phyloP scores from a whole-genome alignment of 2,329 filamentous ascomycete genomes.

The Exophiala xenobiotica region DNA sequence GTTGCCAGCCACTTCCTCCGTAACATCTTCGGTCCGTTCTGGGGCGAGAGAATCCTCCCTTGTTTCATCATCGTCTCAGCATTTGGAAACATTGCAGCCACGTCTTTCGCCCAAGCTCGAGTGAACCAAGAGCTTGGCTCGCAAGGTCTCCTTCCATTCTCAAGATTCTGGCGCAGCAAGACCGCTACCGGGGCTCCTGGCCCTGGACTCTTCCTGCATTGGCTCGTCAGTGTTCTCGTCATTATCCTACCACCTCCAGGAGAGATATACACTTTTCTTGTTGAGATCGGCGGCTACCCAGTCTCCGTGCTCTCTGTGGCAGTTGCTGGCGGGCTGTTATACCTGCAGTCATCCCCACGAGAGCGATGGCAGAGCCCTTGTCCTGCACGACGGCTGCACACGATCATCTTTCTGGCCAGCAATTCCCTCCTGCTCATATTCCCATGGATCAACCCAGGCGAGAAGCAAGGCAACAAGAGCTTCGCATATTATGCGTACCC shows the following conservation, averaged over 20 bases:
- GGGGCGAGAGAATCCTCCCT: slow-evolving; percentile 45
- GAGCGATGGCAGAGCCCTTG: slow-evolving; percentile 56
- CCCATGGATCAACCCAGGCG: slow-evolving; percentile 58
- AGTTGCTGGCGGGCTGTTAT: slow-evolving; percentile 50
- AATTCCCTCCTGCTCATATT: slow-evolving; percentile 63
- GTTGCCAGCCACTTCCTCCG: slow-evolving; percentile 59
- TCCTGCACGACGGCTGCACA: slow-evolving; percentile 55
- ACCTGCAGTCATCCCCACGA: slow-evolving; percentile 40
- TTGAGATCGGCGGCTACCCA: slow-evolving; percentile 37
- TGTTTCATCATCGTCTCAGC: slow-evolving; percentile 53
- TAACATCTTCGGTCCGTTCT: slow-evolving; percentile 50
- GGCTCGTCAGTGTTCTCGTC: slow-evolving; percentile 63
- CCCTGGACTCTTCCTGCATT: slow-evolving; percentile 62
- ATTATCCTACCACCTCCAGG: slow-evolving; percentile 66
- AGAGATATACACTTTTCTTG: slow-evolving; percentile 65
- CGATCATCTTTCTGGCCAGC: slow-evolving; percentile 59
- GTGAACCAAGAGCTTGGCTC: slow-evolving; percentile 65
- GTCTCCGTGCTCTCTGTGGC: slow-evolving; percentile 34
- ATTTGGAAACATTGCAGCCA: slow-evolving; percentile 59
- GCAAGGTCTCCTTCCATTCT: slow-evolving; percentile 65
- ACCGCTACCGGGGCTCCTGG: slow-evolving; percentile 65
- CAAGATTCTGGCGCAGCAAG: slow-evolving; percentile 66
- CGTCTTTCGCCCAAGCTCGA: slow-evolving; percentile 54
- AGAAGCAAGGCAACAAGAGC: slow-evolving; percentile 47
- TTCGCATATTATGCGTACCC: slow-evolving; percentile 60